Base-by-base conservation (phyloP, 176 grass and related monocot species). In the Juncus inflexus region DNA sequence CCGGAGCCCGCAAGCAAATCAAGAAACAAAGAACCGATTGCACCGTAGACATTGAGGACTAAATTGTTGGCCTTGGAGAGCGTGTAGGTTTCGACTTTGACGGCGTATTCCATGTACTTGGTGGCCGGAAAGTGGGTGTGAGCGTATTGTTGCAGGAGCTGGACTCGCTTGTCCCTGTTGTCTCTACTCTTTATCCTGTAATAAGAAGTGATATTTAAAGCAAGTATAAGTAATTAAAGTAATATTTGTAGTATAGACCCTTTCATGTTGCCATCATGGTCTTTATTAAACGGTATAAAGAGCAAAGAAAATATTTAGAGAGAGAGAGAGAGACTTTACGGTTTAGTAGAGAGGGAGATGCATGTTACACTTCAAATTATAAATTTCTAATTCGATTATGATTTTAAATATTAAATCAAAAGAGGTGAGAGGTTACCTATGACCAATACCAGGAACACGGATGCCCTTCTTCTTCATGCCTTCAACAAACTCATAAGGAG, bases 401-500 rank as follows among this genome's bases (percentile, higher is more conserved):
- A n/a, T n/a, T n/a, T n/a, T n/a, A n/a, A n/a, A n/a, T n/a, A n/a
- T n/a, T n/a, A n/a, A n/a, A n/a, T n/a, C n/a, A n/a, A n/a, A n/a
- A n/a, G n/a, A n/a, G n/a, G n/a, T n/a, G n/a, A n/a, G n/a, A n/a
- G n/a, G n/a, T n/a, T 90, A 95, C 90, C 90, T 95, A 80, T 99
- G 94, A 50, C 94, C 94, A 69, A 99, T 99, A 14, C 94, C 94
- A 13, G 94, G 94, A 55, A 99, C 94, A 74, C 94, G 88, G 66
- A 99, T 92, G 15, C 94, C 94, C 80, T 99, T 99, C 78, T 92
- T 99, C 83, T 99, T 99, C 94, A 99, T 99, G 51, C 80, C 77
- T 83, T 99, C 94, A 61, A 99, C 94, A 80, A 92, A 99, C 69
- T 99, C 94, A 5, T 99, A 99, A 59, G 94, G 88, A 0, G 88